Percentiles rank a stretch among this genome's conserved stretches.
phyloP scores from a whole-genome alignment of 768 basidiomycete species.

The Pulveroboletus sp. region DNA sequence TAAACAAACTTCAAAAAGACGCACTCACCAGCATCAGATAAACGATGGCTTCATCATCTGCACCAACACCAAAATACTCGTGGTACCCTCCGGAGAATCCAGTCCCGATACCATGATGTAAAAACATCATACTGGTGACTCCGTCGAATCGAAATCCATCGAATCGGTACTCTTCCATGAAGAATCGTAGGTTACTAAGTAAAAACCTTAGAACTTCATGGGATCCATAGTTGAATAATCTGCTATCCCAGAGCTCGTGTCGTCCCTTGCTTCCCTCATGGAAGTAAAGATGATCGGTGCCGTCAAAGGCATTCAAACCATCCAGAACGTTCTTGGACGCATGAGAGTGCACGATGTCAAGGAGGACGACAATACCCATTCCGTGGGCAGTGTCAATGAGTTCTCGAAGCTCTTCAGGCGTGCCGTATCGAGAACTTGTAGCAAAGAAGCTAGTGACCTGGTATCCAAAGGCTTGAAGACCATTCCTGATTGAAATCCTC shows the following conservation, averaged over 20 bases:
- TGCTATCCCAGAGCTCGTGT: conserved; percentile 97
- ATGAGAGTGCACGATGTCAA: conserved; percentile 97
- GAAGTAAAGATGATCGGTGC: conserved; percentile 97
- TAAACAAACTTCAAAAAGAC: not conserved
- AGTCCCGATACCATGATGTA: conserved; percentile 94
- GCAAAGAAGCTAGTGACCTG: conserved; percentile 98
- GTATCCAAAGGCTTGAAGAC: conserved; percentile 83
- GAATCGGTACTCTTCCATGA: conserved; percentile 91
- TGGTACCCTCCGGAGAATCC: conserved; percentile 98
- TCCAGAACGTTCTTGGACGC: conserved; percentile 97
- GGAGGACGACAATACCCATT: conserved; percentile 86
- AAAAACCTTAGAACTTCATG: conserved; percentile 96
- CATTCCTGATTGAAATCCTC: not conserved
- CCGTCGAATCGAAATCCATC: conserved; percentile 99
- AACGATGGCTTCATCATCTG: conserved; percentile 85
- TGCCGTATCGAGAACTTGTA: conserved; percentile 91
- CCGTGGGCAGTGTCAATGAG: conserved; percentile 93
- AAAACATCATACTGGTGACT: conserved; percentile 99
- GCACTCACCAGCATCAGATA: conserved; percentile 92
- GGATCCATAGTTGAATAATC: conserved; percentile 92
- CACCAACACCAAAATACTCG: conserved; percentile 88
- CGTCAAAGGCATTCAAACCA: conserved; percentile 93
- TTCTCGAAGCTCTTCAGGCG: conserved; percentile 92
- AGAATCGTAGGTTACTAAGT: conserved; percentile 91
- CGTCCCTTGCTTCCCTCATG: conserved; percentile 87